A percentile compares a stretch with the other conserved stretches of the same genome.
These are phyloP conservation scores for Bryoglossum gracile DNA, from an alignment of 495 filamentous ascomycete species.

Conservation along the genomic window DNA sequence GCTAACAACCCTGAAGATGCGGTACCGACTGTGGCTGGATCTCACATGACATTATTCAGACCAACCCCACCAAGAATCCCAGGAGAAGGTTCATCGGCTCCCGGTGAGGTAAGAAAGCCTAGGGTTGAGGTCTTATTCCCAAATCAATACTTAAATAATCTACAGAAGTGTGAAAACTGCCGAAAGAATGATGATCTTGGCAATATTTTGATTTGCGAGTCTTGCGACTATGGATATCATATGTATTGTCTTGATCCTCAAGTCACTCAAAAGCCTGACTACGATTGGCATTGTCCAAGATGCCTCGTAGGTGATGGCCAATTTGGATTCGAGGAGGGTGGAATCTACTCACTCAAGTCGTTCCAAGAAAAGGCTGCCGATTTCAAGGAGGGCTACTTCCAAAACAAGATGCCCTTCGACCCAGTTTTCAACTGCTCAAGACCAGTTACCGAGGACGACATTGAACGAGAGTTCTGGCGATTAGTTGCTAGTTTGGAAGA, in stretches of 20 bases:
- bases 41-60: conserved; percentile 91
- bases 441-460: conserved; percentile 87
- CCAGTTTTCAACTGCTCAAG: conserved; percentile 70
- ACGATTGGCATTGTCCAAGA: conserved; percentile 93
- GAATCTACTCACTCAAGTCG: conserved; percentile 88
- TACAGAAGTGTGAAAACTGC: conserved; percentile 77
- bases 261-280: conserved; percentile 67
- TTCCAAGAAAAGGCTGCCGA: conserved; percentile 94
- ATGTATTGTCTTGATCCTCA: conserved; percentile 82
- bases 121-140: background rate
- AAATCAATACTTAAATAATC: conserved; percentile 27
- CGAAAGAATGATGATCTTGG: conserved; percentile 68
- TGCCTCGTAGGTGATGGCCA: conserved; percentile 95
- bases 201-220: conserved; percentile 78
- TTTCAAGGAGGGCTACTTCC: conserved; percentile 93
- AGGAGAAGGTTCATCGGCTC: conserved; percentile 56
- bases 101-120: conserved; percentile 61
- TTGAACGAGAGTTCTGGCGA: conserved; percentile 96
- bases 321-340: conserved; percentile 96
- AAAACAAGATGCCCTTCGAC: conserved; percentile 83
- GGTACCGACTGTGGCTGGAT: conserved; percentile 85
- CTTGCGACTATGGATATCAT: conserved; percentile 87
- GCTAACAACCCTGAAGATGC: conserved; percentile 51
- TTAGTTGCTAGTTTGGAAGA: conserved; percentile 88
- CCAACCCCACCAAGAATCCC: conserved; percentile 66